phyloP scores from a whole-genome alignment of 2,329 filamentous ascomycete species.

The Golovinomyces cichoracearum region DNA sequence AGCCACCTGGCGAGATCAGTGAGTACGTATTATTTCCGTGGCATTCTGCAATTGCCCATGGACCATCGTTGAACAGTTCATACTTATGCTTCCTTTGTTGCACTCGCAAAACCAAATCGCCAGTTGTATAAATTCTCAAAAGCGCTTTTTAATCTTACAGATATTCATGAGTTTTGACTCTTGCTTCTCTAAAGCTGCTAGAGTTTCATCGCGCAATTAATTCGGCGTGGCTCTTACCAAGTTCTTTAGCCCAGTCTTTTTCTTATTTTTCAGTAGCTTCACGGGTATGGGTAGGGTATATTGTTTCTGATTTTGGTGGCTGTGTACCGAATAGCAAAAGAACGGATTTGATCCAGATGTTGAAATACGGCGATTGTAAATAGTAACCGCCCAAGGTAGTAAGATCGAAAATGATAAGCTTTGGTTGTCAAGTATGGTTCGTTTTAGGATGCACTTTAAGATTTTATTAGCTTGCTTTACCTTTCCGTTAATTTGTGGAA shows the following conservation, averaged over 20 bases:
- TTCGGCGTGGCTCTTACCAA: neutral
- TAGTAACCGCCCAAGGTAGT: no score
- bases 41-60: neutral
- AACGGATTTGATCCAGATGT: neutral
- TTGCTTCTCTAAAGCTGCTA: neutral
- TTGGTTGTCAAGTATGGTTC: neutral
- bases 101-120: neutral
- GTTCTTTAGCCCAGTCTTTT: neutral
- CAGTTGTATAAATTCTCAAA: neutral
- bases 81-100: neutral
- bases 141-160: slow-evolving; percentile 1
- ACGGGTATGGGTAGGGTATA: neutral
- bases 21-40: neutral
- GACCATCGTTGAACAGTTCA: neutral
- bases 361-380: no score
- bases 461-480: neutral
- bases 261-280: neutral
- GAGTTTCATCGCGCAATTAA: neutral
- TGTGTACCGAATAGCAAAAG: slow-evolving; percentile 1
- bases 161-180: neutral
- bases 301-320: neutral
- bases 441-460: neutral
- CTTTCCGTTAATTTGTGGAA: neutral
- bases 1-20: neutral
- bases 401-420: no score